phyloP scores from a whole-genome alignment of 2,329 filamentous ascomycete genomes.

The Hypoxylon sp. region DNA sequence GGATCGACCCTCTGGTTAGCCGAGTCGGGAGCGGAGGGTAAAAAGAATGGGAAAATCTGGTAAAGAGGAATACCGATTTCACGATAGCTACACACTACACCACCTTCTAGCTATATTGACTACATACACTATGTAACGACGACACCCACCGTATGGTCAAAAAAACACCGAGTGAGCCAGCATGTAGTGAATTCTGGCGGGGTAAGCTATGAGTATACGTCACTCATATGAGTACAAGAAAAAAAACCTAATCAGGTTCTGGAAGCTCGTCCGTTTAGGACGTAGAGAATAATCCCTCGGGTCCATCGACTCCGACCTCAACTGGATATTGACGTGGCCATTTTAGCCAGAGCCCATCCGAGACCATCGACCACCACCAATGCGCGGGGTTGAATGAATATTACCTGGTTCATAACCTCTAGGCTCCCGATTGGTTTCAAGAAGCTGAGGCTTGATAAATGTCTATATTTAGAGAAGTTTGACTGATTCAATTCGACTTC shows the following conservation, averaged over 20 bases:
- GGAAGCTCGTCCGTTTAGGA: slow-evolving; percentile 25
- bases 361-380: slow-evolving; percentile 35
- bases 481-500: slow-evolving; percentile 14
- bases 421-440: background rate
- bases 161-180: slow-evolving; percentile 8
- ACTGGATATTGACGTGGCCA: slow-evolving; percentile 47
- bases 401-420: background rate
- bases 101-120: slow-evolving; percentile 17
- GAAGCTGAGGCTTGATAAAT: background rate
- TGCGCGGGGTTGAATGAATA: slow-evolving; percentile 31
- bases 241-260: slow-evolving; percentile 19
- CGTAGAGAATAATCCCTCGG: slow-evolving; percentile 44
- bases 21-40: slow-evolving; percentile 51
- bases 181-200: slow-evolving; percentile 37
- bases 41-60: slow-evolving; percentile 32
- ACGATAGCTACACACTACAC: slow-evolving; percentile 31
- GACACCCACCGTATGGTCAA: slow-evolving; percentile 13
- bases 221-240: slow-evolving; percentile 21
- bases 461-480: slow-evolving; percentile 31
- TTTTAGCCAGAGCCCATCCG: slow-evolving; percentile 51
- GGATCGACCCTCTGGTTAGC: slow-evolving; percentile 47
- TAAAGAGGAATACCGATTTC: slow-evolving; percentile 28
- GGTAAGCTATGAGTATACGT: slow-evolving; percentile 39
- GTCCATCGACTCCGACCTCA: slow-evolving; percentile 46
- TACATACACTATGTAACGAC: no score